Evolutionary conservation across 2,329 filamentous ascomycete genomes (phyloP).

Genomic region (Alternaria burnsii): DNA sequence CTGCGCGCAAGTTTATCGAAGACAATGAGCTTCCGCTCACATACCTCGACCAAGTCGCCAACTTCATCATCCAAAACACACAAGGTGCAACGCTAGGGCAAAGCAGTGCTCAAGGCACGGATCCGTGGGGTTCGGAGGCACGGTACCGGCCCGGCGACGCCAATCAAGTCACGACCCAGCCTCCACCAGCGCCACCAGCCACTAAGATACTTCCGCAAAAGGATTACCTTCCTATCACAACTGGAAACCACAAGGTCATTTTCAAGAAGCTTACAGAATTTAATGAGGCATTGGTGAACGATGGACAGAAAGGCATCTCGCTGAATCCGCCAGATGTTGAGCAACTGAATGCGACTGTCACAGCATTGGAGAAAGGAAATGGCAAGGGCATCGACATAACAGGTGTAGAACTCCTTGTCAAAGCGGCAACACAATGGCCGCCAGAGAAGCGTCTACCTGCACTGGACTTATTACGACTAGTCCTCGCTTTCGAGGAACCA

Average conservation of each 20-base stretch:
- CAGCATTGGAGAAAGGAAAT: constrained; percentile 66
- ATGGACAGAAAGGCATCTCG: constrained; percentile 75
- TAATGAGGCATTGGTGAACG: constrained; percentile 75
- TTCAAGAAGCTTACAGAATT: constrained; percentile 79
- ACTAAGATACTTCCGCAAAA: constrained; percentile 78
- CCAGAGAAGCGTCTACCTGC: constrained; percentile 80
- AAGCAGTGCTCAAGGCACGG: constrained; percentile 60
- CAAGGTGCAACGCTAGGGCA: constrained; percentile 84
- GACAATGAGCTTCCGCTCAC: constrained; percentile 87
- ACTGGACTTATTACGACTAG: constrained; percentile 85
- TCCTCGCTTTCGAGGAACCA: constrained; percentile 73
- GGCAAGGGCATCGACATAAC: constrained; percentile 53
- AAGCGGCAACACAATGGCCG: constrained; percentile 81
- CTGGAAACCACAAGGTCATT: constrained; percentile 74
- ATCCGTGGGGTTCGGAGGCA: constrained; percentile 80
- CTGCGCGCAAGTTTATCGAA: constrained; percentile 87
- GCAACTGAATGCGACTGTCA: constrained; percentile 67
- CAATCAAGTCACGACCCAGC: constrained; percentile 45
- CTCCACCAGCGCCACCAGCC: constrained; percentile 50
- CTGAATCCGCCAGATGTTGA: constrained; percentile 77
- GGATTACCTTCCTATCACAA: constrained; percentile 78
- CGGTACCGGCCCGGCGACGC: constrained; percentile 78
- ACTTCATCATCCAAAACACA: constrained; percentile 91
- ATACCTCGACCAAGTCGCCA: constrained; percentile 90
- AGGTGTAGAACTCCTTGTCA: constrained; percentile 72